phyloP scores from a whole-genome alignment of 768 basidiomycete species.

The Suillus variegatus region DNA sequence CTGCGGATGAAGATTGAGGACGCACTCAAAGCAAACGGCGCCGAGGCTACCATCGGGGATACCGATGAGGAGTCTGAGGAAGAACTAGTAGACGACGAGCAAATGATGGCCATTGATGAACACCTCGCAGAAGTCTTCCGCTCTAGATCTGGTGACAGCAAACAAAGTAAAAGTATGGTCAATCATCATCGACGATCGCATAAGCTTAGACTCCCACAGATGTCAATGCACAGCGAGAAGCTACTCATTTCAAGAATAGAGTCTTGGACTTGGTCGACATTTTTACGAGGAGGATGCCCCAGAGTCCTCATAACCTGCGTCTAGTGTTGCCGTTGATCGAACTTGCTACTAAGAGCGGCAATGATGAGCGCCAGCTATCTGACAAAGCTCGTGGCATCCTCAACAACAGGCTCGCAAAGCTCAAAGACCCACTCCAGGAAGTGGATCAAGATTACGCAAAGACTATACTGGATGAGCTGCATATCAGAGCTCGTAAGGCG shows the following conservation, averaged over 20 bases:
- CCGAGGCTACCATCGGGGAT: constrained; percentile 52
- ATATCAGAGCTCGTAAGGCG: constrained; percentile 68
- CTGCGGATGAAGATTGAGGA: constrained; percentile 70
- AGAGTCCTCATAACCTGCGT: constrained; percentile 67
- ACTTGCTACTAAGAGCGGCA: constrained; percentile 61
- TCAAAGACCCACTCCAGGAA: constrained; percentile 53
- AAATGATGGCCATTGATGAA: constrained; percentile 96
- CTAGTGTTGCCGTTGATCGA: constrained; percentile 78
- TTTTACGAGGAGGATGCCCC: constrained; percentile 75
- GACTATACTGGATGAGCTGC: constrained; percentile 61
- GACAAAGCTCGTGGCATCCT: constrained; percentile 86
- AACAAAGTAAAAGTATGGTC: constrained; percentile 61
- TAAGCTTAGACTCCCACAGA: constrained; percentile 35
- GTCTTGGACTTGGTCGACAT: constrained; percentile 93
- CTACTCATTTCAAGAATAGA: constrained; percentile 94
- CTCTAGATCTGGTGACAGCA: constrained; percentile 59
- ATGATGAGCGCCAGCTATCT: constrained; percentile 85
- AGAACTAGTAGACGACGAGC: constrained; percentile 91
- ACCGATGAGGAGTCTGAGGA: constrained; percentile 61
- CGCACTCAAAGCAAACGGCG: constrained; percentile 58
- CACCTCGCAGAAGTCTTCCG: constrained; percentile 89
- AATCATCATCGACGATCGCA: not conserved
- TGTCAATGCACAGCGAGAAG: constrained; percentile 77
- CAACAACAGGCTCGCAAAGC: constrained; percentile 68
- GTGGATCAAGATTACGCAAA: constrained; percentile 45